Evolutionary conservation across 2,329 filamentous ascomycete genomes (phyloP), one percentile per base, ranked within the genome.

Genomic region (Apiospora malaysiana): DNA sequence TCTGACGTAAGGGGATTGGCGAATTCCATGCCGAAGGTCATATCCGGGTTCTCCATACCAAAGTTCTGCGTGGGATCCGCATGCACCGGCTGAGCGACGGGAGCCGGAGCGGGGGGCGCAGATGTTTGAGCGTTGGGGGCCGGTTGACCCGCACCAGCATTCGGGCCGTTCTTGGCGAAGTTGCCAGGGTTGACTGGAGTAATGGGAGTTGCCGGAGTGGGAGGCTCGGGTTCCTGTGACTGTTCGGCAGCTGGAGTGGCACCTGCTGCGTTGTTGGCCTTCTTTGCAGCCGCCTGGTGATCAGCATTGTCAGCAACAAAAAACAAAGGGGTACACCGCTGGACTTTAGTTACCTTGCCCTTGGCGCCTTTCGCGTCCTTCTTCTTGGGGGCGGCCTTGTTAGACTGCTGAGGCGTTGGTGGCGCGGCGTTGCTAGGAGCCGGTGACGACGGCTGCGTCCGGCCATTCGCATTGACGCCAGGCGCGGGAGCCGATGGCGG

Each of bases 371-470:
- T 92, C 6, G 83, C 84, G 43, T 90, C 89, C 84, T 94, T 93
- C 87, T 95, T 95, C 81, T 94, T 94, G 0, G 92, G 92, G 45
- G 89, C 90, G 4, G 91, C 82, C 84, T 95, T 95, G 78, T 90
- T 91, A 1, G 85, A 81, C 78, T 94, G 92, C 68, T 89, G 91
- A 1, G 93, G 93, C 4, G 93, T 96, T 1, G 93, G 93, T 0
- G 93, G 93, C 46, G 91, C 92, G 8, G 89, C 87, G 71, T 87
- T 89, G 73, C 87, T 87, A 75, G 89, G 87, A 75, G 91, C 90
- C 32, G 90, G 90, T 23, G 90, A 91, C 16, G 88, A 88, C 18
- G 89, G 85, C 70, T 87, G 84, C 73, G 85, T 87, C 75, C 89
- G 88, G 70, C 85, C 84, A 74, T 86, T 86, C 70, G 84, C 84